Conservation (phyloP, 305 asterid species). For the Fraxinus baroniana region DNA sequence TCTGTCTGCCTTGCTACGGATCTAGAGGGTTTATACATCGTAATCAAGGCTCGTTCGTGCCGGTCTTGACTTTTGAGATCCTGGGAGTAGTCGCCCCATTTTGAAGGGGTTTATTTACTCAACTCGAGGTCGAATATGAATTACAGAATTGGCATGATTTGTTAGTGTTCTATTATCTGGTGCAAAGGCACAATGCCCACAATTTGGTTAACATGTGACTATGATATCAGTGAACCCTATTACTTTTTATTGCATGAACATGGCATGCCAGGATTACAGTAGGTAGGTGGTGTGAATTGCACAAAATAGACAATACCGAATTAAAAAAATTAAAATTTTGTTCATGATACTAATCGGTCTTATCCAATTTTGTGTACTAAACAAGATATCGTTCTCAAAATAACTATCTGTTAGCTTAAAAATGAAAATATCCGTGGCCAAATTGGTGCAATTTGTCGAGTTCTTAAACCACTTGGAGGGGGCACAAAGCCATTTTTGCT, state of each 20-base stretch:
- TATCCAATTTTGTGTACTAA: not conserved
- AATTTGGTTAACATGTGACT: not conserved
- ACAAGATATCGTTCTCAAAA: not conserved
- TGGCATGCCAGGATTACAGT: not conserved
- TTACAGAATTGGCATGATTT: not conserved
- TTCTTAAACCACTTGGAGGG: not conserved
- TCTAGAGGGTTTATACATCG: not conserved
- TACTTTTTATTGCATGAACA: not conserved
- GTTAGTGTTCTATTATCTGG: not conserved
- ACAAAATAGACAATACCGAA: not conserved
- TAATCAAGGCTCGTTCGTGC: not conserved
- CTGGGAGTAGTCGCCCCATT: not conserved
- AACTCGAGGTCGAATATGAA: not conserved
- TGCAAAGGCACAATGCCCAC: not conserved
- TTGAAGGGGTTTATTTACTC: not conserved
- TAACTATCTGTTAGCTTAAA: not conserved
- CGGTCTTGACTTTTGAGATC: not conserved
- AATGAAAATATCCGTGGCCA: too few species aligned
- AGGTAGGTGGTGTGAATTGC: not conserved
- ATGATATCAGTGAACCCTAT: not conserved
- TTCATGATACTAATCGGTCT: too few species aligned
- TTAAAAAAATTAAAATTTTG: too few species aligned
- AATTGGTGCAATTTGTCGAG: too few species aligned
- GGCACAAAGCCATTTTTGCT: not conserved
- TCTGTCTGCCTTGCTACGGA: not conserved